Percentiles rank a stretch among this genome's conserved stretches.
Evolutionary conservation across 2,329 filamentous ascomycete species (phyloP).

Genomic region (Diaporthe sp.): DNA sequence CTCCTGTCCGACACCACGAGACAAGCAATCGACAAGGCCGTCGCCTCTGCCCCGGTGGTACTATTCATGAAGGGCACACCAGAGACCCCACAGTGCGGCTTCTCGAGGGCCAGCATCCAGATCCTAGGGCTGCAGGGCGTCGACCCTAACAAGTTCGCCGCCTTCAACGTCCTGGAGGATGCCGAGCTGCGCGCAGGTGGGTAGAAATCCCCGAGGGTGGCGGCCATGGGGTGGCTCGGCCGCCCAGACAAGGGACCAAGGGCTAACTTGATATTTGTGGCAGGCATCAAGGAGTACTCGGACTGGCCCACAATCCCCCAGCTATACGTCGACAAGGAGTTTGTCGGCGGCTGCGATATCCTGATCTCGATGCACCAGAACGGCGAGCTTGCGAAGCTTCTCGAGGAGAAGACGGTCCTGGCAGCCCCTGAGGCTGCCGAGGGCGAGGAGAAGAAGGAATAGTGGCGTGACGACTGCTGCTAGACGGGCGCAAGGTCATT

Average conservation of each 20-base stretch:
- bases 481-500: no score
- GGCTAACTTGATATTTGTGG: constrained; percentile 34
- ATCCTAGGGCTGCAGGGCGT: constrained; percentile 95
- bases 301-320: constrained; percentile 99
- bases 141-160: constrained; percentile 95
- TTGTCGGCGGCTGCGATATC: constrained; percentile 98
- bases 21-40: constrained; percentile 89
- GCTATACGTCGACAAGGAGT: constrained; percentile 95
- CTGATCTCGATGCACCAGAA: constrained; percentile 97
- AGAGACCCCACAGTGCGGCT: constrained; percentile 85
- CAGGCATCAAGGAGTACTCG: constrained; percentile 98
- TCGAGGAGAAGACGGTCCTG: constrained; percentile 93
- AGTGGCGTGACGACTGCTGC: constrained; percentile 31
- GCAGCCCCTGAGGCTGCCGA: constrained; percentile 64
- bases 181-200: constrained; percentile 84
- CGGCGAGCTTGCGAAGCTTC: constrained; percentile 89
- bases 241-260: neutral
- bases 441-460: constrained; percentile 52
- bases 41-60: constrained; percentile 89
- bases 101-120: constrained; percentile 94
- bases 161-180: constrained; percentile 97
- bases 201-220: constrained; percentile 42
- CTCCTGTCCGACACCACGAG: constrained; percentile 85
- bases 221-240: neutral
- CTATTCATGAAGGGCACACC: constrained; percentile 95